Conservation (phyloP, 371 early-diverging fungal genomes). For the Rhizomucor pusillus region DNA sequence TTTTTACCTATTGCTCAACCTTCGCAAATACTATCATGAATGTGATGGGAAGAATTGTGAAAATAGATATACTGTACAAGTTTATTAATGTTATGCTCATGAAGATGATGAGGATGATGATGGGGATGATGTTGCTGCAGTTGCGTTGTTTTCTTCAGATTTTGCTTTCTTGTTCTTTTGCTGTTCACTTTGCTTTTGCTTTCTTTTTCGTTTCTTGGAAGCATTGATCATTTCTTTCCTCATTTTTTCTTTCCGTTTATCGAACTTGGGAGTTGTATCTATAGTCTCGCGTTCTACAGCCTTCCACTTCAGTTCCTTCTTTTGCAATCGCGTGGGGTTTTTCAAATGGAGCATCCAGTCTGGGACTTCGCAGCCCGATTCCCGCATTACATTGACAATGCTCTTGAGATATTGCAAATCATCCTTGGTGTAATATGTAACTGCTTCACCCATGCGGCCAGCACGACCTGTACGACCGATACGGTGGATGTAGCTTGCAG, state of each 20-base stretch:
- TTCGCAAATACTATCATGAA: too few relatives aligned
- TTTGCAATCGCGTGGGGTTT: conserved; percentile 55
- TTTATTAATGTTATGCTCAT: too few relatives aligned
- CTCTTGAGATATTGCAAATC: conserved; percentile 85
- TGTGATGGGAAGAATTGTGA: too few relatives aligned
- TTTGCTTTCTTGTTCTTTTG: conserved; percentile 18
- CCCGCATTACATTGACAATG: conserved; percentile 95
- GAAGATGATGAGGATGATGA: too few relatives aligned
- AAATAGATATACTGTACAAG: too few relatives aligned
- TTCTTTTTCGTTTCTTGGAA: conserved; percentile 36
- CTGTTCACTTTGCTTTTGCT: conserved; percentile 19
- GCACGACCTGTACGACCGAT: conserved; percentile 95
- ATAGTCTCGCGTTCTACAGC: conserved; percentile 30
- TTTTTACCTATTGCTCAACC: too few relatives aligned
- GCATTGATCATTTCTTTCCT: conserved; percentile 39
- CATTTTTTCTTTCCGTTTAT: conserved; percentile 21
- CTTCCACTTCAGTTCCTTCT: conserved; percentile 20
- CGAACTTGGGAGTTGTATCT: conserved; percentile 32
- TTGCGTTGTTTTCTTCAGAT: conserved; percentile 2
- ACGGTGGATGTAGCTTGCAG: conserved; percentile 92
- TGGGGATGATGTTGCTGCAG: conserved; percentile 3
- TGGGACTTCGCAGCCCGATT: conserved; percentile 93
- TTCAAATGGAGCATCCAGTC: conserved; percentile 95
- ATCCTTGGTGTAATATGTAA: conserved; percentile 92
- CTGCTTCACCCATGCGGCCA: conserved; percentile 75